phyloP scores from a whole-genome alignment of 768 basidiomycete genomes.

The Suillus lakei region DNA sequence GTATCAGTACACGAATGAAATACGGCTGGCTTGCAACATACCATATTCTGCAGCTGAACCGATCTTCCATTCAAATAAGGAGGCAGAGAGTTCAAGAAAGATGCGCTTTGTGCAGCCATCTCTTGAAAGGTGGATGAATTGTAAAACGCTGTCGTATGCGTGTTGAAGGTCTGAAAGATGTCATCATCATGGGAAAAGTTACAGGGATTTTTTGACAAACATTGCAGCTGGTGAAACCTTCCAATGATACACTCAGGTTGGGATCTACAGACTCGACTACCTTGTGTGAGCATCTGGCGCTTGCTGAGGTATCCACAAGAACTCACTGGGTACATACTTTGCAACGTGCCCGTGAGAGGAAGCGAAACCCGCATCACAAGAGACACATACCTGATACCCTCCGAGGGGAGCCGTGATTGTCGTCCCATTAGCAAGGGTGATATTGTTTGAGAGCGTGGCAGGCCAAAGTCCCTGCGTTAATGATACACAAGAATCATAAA shows the following conservation, averaged over 20 bases:
- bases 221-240: slow-evolving; percentile 67
- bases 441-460: slow-evolving; percentile 46
- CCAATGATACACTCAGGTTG: slow-evolving; percentile 62
- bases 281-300: slow-evolving; percentile 10
- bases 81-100: slow-evolving; percentile 53
- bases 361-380: slow-evolving; percentile 9
- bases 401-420: slow-evolving; percentile 58
- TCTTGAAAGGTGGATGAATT: slow-evolving; percentile 53
- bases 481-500: slow-evolving; percentile 67
- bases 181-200: slow-evolving; percentile 1
- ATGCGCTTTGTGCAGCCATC: slow-evolving; percentile 47
- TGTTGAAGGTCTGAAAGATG: slow-evolving; percentile 48
- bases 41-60: slow-evolving; percentile 63
- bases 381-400: slow-evolving; percentile 60
- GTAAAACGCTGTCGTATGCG: slow-evolving; percentile 57
- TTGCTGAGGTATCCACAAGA: background rate
- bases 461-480: slow-evolving; percentile 75
- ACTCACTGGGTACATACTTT: slow-evolving; percentile 49
- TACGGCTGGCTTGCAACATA: slow-evolving; percentile 23
- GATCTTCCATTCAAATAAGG: slow-evolving; percentile 59
- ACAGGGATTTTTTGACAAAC: slow-evolving; percentile 35
- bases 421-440: slow-evolving; percentile 69
- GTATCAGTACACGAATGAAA: slow-evolving; percentile 14
- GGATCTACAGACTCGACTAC: slow-evolving; percentile 69
- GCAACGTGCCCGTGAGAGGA: slow-evolving; percentile 24